A percentile compares a stretch with the other conserved stretches of the same genome.
Evolutionary conservation across 1,284 basidiomycete species (phyloP).

Genomic region (Apiotrichum akiyoshidainum): DNA sequence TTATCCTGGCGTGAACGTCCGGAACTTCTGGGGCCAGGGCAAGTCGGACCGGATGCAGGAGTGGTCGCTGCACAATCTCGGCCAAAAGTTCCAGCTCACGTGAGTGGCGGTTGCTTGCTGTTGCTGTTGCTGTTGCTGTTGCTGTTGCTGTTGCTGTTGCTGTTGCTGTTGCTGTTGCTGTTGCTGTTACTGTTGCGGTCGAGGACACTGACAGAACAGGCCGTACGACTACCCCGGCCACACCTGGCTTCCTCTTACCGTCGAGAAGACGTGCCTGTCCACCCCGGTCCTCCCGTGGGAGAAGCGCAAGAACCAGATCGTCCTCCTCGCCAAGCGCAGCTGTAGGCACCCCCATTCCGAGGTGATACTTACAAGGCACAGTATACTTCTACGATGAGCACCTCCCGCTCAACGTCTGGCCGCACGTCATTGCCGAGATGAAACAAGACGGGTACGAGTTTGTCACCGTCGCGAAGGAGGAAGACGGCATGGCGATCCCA

Average conservation of each 20-base stretch:
- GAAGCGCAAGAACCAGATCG: conserved; percentile 31
- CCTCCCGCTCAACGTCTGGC: background rate
- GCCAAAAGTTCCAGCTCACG: conserved; percentile 42
- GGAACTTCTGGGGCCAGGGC: conserved; percentile 21
- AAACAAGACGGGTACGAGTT: conserved; percentile 24
- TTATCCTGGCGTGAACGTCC: background rate
- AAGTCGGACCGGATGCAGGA: background rate
- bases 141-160: too few species aligned
- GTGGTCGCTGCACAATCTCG: conserved; percentile 44
- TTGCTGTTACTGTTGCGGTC: too few species aligned
- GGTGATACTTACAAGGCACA: background rate
- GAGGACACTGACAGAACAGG: conserved; percentile 21
- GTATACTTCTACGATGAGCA: background rate
- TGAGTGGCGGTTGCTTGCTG: too few species aligned
- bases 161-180: too few species aligned
- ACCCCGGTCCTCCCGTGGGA: conserved; percentile 26
- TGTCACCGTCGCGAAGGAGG: conserved; percentile 30
- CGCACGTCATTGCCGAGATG: background rate
- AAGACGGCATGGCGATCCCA: conserved; percentile 32
- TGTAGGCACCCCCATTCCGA: background rate
- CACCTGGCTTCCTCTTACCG: conserved; percentile 41
- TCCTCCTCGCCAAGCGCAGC: conserved; percentile 40
- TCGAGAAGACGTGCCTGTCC: conserved; percentile 39
- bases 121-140: too few species aligned
- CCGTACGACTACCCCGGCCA: conserved; percentile 35